Evolutionary conservation across 345 rosid genomes (phyloP).

Genomic region (Pistacia integerrima): DNA sequence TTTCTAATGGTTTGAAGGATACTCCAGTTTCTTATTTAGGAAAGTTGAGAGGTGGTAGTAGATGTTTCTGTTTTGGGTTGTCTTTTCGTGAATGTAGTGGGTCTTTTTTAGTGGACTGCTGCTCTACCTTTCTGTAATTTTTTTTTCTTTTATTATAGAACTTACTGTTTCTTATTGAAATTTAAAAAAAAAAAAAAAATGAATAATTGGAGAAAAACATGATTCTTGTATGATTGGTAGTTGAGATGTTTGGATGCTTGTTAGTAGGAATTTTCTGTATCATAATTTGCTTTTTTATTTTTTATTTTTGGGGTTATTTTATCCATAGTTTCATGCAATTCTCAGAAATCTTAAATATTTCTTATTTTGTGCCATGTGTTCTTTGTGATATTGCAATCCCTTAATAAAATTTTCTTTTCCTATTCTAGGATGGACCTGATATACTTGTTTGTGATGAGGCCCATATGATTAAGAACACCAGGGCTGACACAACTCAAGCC

Average conservation of each 20-base stretch:
- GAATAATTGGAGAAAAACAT: not conserved
- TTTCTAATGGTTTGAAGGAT: not conserved
- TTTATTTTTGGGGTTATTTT: not conserved
- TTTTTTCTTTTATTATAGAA: not conserved
- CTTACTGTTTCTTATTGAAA: not conserved
- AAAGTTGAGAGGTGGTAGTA: not conserved
- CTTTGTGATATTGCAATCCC: not conserved
- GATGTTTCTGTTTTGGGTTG: not conserved
- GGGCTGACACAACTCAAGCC: slow-evolving; percentile 97
- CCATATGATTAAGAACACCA: slow-evolving; percentile 93
- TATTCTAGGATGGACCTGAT: slow-evolving; percentile 93
- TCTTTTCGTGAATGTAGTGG: not conserved
- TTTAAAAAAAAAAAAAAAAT: not conserved
- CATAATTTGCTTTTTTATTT: not conserved
- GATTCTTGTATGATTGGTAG: not conserved
- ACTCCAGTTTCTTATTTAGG: not conserved
- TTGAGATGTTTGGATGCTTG: not conserved
- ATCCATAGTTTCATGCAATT: not conserved
- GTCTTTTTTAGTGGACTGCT: not conserved
- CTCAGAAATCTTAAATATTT: slow-evolving; percentile 5
- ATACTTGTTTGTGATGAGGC: slow-evolving; percentile 99
- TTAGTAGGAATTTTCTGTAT: not conserved
- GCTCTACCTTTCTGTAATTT: not conserved
- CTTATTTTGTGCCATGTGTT: not conserved
- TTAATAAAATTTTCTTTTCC: slow-evolving; percentile 23